Percentiles rank a stretch among this genome's conserved stretches.
phyloP scores from a whole-genome alignment of 257 asterid species.

The Verbascum thapsus region DNA sequence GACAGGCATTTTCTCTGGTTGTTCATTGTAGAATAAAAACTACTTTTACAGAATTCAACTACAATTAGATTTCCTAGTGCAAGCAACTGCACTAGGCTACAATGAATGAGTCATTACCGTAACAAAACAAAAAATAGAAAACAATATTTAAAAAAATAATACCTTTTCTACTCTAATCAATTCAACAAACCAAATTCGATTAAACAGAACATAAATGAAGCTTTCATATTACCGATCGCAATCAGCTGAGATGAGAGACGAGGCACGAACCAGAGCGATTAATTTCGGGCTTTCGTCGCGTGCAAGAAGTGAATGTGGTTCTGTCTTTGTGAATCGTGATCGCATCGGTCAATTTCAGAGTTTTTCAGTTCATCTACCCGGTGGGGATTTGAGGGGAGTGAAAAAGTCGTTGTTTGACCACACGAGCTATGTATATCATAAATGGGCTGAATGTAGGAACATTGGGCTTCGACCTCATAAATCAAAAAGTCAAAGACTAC shows the following conservation, averaged over 20 bases:
- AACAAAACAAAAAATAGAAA: neutral
- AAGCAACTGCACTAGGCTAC: neutral
- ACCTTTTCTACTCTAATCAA: neutral
- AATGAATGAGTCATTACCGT: neutral
- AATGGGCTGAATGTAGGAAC: no score
- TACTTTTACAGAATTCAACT: no score
- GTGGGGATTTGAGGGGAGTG: neutral
- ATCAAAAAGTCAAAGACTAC: no score
- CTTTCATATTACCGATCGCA: constrained; percentile 10
- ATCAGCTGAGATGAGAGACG: constrained; percentile 21
- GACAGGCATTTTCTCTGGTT: neutral
- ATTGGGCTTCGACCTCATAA: no score
- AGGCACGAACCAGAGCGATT: neutral
- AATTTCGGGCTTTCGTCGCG: neutral
- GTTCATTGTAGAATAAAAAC: neutral
- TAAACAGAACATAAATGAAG: constrained; percentile 7
- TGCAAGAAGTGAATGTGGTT: constrained; percentile 26
- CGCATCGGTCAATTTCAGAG: constrained; percentile 28
- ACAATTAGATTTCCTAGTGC: neutral
- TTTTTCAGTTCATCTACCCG: constrained; percentile 11
- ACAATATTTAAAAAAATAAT: neutral
- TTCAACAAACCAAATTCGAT: constrained; percentile 2
- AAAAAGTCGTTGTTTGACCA: neutral
- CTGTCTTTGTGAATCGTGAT: constrained; percentile 25
- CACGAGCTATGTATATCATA: no score